Evolutionary conservation across 495 filamentous ascomycete genomes (phyloP), one percentile per base, ranked within the genome.

Genomic region (Delitschia confertaspora): DNA sequence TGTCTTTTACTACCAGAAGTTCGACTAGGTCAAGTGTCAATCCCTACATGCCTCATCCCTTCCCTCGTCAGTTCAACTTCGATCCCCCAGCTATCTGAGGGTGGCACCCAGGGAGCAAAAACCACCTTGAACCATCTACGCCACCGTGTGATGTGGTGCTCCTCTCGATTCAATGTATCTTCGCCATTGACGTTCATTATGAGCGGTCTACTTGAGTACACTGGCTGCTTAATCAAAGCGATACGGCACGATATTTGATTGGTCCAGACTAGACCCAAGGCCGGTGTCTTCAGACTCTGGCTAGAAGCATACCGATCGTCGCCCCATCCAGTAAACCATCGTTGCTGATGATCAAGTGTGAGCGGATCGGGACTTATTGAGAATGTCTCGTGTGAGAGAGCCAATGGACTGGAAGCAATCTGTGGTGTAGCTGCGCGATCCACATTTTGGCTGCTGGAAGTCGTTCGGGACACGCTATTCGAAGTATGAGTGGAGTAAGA

Each of bases 291-390:
- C 10, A 78, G 68, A 16, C 49, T 59, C 18, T 65, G 56, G 8
- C 42, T 22, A 32, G 29, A 21, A 17, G 33, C 41, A 18, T 23
- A 39, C 34, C 55, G 65, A 27, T 70, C 66, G 58, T 88, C 82
- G 17, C 86, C 87, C 88, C 91, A 98, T 26, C 91, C 91, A 2
- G 83, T 89, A 62, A 95, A 95, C 73, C 84, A 98, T 6, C 80
- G 76, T 56, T 93, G 83, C 61, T 98, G 91, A 60, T 93, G 85
- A 46, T 87, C 75, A 11, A 95, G 73, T n/a, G 70, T 72, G 24
- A 93, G 68, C 10, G 75, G 57, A 58, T 71, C 62, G 25, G 17
- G 68, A 39, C n/a, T n/a, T n/a, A n/a, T n/a, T n/a, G n/a, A n/a
- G n/a, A n/a, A n/a, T n/a, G n/a, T n/a, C n/a, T n/a, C n/a, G n/a